Evolutionary conservation across 2,329 filamentous ascomycete species (phyloP).

Genomic region (Botrytis porri): DNA sequence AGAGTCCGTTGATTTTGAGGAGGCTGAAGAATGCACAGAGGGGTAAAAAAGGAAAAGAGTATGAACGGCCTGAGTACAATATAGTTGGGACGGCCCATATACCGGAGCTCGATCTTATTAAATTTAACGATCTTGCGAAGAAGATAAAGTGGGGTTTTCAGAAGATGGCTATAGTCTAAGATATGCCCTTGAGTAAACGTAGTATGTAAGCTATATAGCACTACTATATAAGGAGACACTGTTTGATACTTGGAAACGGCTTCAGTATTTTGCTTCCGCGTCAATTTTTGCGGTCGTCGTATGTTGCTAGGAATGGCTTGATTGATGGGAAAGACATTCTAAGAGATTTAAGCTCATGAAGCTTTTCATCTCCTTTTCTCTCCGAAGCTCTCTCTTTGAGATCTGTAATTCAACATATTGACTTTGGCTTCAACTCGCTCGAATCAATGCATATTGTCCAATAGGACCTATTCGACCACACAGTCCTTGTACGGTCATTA

Average conservation of each 20-base stretch:
- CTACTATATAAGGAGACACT: neutral
- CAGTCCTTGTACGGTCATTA: neutral
- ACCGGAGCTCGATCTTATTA: neutral
- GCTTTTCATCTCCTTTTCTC: neutral
- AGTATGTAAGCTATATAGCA: neutral
- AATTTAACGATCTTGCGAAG: neutral
- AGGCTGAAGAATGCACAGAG: neutral
- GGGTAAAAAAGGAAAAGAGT: neutral
- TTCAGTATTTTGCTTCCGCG: neutral
- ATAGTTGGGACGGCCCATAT: neutral
- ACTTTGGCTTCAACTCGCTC: neutral
- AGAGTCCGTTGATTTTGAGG: neutral
- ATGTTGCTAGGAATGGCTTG: neutral
- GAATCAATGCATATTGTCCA: neutral
- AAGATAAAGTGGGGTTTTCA: neutral
- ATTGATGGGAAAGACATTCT: neutral
- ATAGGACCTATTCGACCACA: neutral
- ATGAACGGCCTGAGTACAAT: neutral
- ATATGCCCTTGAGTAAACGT: neutral
- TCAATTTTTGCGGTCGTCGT: neutral
- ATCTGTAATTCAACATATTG: neutral
- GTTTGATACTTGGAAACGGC: neutral
- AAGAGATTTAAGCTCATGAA: neutral
- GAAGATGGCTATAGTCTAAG: neutral
- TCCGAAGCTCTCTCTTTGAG: too few species aligned